A percentile compares a stretch with the other conserved stretches of the same genome.
These are phyloP conservation scores for Deuterostichococcus epilithicus DNA, from an alignment of 139 green algal species.

Conservation along the genomic window DNA sequence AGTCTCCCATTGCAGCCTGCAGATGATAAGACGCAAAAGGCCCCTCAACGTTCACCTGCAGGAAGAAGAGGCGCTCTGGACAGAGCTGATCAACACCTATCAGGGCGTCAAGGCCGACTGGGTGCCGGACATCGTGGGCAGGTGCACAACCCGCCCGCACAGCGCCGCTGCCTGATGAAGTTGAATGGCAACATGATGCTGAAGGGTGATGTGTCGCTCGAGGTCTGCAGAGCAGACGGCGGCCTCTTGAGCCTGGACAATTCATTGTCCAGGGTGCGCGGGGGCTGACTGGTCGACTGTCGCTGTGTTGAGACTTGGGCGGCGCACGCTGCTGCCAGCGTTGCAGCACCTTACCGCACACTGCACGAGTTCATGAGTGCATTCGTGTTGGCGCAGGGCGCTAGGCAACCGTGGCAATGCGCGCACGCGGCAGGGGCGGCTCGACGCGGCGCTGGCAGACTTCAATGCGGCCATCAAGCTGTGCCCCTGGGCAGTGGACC, in stretches of 20 bases:
- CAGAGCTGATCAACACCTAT: conserved; percentile 59
- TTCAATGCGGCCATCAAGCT: conserved; percentile 71
- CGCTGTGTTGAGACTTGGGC: neutral
- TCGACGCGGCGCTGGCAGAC: conserved; percentile 65
- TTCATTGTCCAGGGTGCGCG: conserved; percentile 17
- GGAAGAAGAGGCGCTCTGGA: conserved; percentile 76
- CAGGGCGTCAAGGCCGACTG: conserved; percentile 51
- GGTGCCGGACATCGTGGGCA: conserved; percentile 77
- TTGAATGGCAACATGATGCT: too few relatives aligned
- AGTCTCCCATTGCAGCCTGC: too few relatives aligned
- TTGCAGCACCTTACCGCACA: too few relatives aligned
- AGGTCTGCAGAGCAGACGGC: too few relatives aligned
- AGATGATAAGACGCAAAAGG: too few relatives aligned
- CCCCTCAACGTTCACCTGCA: conserved; percentile 17
- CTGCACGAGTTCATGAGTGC: too few relatives aligned
- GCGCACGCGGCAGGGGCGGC: conserved; percentile 65
- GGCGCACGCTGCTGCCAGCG: too few relatives aligned
- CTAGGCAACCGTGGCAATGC: conserved; percentile 88
- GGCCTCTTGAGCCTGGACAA: too few relatives aligned
- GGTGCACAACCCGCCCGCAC: too few relatives aligned
- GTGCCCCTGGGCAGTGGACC: conserved; percentile 83
- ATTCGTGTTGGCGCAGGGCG: conserved; percentile 18
- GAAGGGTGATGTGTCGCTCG: too few relatives aligned
- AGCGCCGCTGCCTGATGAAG: too few relatives aligned
- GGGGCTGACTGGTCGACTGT: neutral